A percentile compares a stretch with the other conserved stretches of the same genome.
These are phyloP conservation scores for Tetradesmus lagerheimii DNA, from an alignment of 139 green algal species.

Conservation along the genomic window DNA sequence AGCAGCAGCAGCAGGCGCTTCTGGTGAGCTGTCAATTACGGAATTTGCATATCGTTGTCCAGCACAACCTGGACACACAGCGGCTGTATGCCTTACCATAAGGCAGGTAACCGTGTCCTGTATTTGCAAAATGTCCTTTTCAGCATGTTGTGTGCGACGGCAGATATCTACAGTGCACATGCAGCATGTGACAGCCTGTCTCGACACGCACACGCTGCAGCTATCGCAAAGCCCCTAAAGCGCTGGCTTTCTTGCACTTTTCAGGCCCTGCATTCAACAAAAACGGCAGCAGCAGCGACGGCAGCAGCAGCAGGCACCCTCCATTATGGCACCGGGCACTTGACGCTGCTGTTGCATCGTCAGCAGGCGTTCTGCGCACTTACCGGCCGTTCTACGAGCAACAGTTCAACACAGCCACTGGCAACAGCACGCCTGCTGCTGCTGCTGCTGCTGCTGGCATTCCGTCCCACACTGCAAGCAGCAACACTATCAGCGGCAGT, in stretches of 20 bases:
- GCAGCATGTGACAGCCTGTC: too few species aligned
- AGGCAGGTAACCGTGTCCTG: too few species aligned
- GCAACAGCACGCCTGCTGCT: background rate
- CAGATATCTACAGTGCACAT: background rate
- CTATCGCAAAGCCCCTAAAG: too few species aligned
- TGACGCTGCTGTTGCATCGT: constrained; percentile 16
- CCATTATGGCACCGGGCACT: constrained; percentile 27
- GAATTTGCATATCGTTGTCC: too few species aligned
- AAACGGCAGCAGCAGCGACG: constrained; percentile 12
- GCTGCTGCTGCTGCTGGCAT: background rate
- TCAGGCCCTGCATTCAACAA: background rate
- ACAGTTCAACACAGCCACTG: background rate
- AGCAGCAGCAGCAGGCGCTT: background rate
- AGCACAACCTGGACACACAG: too few species aligned
- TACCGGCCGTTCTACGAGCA: constrained; percentile 2
- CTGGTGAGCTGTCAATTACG: too few species aligned
- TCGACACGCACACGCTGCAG: too few species aligned
- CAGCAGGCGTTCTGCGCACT: background rate
- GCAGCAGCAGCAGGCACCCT: constrained; percentile 34
- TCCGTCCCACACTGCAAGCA: too few species aligned
- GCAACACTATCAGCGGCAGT: background rate
- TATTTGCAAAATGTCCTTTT: too few species aligned
- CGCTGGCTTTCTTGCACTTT: background rate
- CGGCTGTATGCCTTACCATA: too few species aligned
- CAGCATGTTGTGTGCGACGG: too few species aligned